A percentile compares a stretch with the other conserved stretches of the same genome.
Conservation (phyloP, 2,329 filamentous ascomycete species). For the Truncatella angustata region DNA sequence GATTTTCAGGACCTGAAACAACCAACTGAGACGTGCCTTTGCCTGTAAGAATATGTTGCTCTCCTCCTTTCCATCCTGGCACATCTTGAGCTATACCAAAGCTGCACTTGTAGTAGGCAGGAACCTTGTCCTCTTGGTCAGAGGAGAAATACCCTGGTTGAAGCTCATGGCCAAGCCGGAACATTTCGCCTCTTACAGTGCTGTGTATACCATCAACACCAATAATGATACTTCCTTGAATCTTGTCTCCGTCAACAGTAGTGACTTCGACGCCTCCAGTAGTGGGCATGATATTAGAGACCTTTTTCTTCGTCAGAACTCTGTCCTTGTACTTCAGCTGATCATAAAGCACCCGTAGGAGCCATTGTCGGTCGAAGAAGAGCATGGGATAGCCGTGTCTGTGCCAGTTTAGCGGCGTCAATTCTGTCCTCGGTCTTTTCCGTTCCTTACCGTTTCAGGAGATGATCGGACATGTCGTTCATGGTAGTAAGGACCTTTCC, state of each 20-base stretch:
- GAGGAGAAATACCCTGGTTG: conserved; percentile 23
- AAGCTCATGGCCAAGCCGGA: conserved; percentile 15
- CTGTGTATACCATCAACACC: conserved; percentile 42
- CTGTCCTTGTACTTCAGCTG: conserved; percentile 31
- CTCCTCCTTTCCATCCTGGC: conserved; percentile 15
- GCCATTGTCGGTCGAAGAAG: conserved; percentile 34
- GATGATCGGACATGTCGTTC: conserved; percentile 2
- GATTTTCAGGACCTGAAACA: conserved; percentile 25
- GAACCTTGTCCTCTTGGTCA: conserved; percentile 18
- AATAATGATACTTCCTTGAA: conserved; percentile 33
- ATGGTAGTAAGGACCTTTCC: conserved; percentile 15
- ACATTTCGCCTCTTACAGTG: conserved; percentile 26
- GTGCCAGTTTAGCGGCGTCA: not conserved
- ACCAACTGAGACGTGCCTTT: conserved; percentile 24
- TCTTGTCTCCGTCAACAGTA: conserved; percentile 27
- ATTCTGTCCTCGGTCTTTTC: no score
- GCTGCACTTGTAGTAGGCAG: conserved; percentile 31
- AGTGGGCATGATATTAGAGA: conserved; percentile 24
- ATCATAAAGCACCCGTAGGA: conserved; percentile 33
- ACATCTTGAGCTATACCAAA: conserved; percentile 36
- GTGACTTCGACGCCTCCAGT: conserved; percentile 27
- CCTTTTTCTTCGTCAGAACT: conserved; percentile 26
- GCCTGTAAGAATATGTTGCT: conserved; percentile 19
- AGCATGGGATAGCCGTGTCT: conserved; percentile 30
- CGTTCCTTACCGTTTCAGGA: conserved; percentile 4